Base-by-base conservation (phyloP, 2,329 filamentous ascomycete genomes). In the Pseudocercospora eumusae region DNA sequence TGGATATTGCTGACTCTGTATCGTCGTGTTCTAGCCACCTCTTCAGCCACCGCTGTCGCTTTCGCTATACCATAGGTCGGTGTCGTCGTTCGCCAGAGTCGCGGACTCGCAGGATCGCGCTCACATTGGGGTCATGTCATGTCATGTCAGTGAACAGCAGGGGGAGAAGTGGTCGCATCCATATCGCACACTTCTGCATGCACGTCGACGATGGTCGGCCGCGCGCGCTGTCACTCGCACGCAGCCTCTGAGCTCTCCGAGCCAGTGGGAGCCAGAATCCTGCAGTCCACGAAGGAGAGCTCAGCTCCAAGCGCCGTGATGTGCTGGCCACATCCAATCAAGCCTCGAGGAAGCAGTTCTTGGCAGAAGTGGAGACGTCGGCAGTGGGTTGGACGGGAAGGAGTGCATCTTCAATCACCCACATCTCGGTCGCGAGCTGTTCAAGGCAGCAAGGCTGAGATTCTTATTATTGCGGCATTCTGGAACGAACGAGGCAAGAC, bases 281-380 rank as follows among this genome's bases (percentile, higher is more conserved):
- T 54, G 50, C 50, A 11, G 28, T 54, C 27, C 50, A 54, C 50
- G 50, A 54, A 54, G 50, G 15, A 54, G 28, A 54, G 50, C 50
- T 54, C 50, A 54, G 50, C 50, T 54, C 15, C 50, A 54, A 54
- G 50, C 50, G 50, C 50, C 50, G 25, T 31, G 47, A 23, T 20
- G 20, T 50, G 47, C 47, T 27, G 47, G 23, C 28, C 50, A 54
- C 50, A 54, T 31, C 50, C 50, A 54, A 54, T 54, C 50, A 54
- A 20, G 10, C 18, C 25, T 54, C 44, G 50, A 36, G 50, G 15
- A 27, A 8, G 23, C 20, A 23, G 15, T 23, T 50, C 47, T 50
- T 50, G 47, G 47, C 47, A 27, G 10, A 27, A 23, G 47, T 11
- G 20, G 20, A 25, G 47, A 15, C 20, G 13, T 13, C 20, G 47